Evolutionary conservation across 768 basidiomycete genomes (phyloP).

Genomic region (Termitomyces eurrhizus): DNA sequence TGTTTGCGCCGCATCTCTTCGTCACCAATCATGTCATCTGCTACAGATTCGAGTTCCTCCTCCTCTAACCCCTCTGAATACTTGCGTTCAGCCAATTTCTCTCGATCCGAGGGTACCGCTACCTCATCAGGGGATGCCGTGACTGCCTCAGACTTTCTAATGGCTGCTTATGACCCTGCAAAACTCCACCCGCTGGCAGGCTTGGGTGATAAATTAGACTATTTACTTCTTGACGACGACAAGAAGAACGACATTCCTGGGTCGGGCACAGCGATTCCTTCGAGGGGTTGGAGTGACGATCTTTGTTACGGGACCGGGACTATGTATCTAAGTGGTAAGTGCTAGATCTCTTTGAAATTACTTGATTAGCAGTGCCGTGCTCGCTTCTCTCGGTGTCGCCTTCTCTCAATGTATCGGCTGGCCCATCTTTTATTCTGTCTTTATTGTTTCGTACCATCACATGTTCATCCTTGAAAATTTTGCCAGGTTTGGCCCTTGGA

Average conservation of each 20-base stretch:
- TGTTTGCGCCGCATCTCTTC: constrained; percentile 8
- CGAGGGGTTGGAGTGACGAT: constrained; percentile 98
- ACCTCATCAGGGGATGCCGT: constrained; percentile 52
- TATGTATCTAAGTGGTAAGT: constrained; percentile 95
- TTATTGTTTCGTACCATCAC: constrained; percentile 84
- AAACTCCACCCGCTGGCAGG: constrained; percentile 92
- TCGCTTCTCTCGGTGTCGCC: constrained; percentile 55
- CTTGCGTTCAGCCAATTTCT: constrained; percentile 46
- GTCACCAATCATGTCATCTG: constrained; percentile 27
- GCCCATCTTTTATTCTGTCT: constrained; percentile 51
- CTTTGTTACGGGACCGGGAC: constrained; percentile 99
- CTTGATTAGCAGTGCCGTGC: constrained; percentile 43
- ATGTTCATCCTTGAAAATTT: constrained; percentile 58
- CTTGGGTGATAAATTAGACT: constrained; percentile 91
- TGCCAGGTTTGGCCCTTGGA: constrained; percentile 88
- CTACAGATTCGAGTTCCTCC: constrained; percentile 25
- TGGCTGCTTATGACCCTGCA: constrained; percentile 85
- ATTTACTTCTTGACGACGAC: constrained; percentile 93
- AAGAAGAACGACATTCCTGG: constrained; percentile 91
- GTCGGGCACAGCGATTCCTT: constrained; percentile 85
- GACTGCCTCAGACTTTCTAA: constrained; percentile 84
- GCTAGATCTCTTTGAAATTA: constrained; percentile 57
- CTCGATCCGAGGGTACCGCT: constrained; percentile 34
- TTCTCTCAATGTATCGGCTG: constrained; percentile 58
- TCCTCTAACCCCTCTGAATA: constrained; percentile 44